A percentile compares a stretch with the other conserved stretches of the same genome.
These are phyloP conservation scores for Ogataea chonburiensis DNA, from an alignment of 805 yeast species.

Conservation along the genomic window DNA sequence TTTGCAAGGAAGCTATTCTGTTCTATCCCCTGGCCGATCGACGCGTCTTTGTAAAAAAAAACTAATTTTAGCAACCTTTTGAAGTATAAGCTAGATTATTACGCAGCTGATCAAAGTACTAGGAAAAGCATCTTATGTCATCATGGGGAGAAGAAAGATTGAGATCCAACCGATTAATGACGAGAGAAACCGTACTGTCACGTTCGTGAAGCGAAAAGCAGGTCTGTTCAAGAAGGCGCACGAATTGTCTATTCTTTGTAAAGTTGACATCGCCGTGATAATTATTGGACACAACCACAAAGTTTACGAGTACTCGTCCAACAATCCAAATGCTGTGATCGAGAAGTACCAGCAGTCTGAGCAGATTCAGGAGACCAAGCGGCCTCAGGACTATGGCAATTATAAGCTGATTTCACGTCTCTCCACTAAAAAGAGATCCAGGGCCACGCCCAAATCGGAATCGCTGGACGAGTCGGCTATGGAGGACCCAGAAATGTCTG, in stretches of 20 bases:
- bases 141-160: conserved; percentile 96
- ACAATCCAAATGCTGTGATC: conserved; percentile 54
- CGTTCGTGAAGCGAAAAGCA: conserved; percentile 91
- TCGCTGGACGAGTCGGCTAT: conserved; percentile 5
- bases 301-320: conserved; percentile 80
- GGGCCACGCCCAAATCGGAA: conserved; percentile 8
- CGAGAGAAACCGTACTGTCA: conserved; percentile 81
- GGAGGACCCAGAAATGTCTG: conserved; percentile 6
- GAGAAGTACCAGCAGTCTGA: conserved; percentile 34
- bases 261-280: conserved; percentile 88
- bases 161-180: conserved; percentile 88
- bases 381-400: conserved; percentile 66
- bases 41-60: conserved; percentile 5
- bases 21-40: conserved; percentile 12
- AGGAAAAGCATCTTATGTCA: conserved; percentile 10
- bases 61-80: conserved; percentile 16
- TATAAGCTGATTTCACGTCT: conserved; percentile 39
- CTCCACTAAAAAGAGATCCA: conserved; percentile 25
- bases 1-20: conserved; percentile 10
- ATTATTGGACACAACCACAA: conserved; percentile 81
- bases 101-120: no score
- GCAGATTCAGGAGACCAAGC: conserved; percentile 54
- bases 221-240: conserved; percentile 89
- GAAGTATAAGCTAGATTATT: no score
- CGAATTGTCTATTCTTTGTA: conserved; percentile 85